Conservation (phyloP, 495 filamentous ascomycete species). For the Penicillium ochrochloron region DNA sequence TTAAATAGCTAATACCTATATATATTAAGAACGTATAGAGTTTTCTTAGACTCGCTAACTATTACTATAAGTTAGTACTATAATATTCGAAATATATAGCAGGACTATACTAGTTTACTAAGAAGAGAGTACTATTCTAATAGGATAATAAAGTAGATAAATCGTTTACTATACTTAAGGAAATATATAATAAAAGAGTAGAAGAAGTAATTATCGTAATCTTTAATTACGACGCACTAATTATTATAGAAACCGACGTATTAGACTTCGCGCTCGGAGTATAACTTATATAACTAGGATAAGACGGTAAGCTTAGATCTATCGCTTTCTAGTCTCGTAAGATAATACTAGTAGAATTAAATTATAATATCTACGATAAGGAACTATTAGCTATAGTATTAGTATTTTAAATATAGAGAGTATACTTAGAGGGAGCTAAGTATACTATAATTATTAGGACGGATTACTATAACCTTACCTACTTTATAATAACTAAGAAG, state of each 20-base stretch:
- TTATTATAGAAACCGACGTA: slow-evolving; percentile 5
- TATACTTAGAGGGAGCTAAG: slow-evolving; percentile 6
- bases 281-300: slow-evolving; percentile 6
- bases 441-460: slow-evolving; percentile 5
- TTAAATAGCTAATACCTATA: background rate
- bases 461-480: slow-evolving; percentile 7
- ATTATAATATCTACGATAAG: slow-evolving; percentile 4
- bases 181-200: slow-evolving; percentile 3
- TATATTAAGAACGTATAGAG: slow-evolving; percentile 2
- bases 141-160: background rate
- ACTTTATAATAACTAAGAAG: background rate
- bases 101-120: slow-evolving; percentile 3
- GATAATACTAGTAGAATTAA: slow-evolving; percentile 7
- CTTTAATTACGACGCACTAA: slow-evolving; percentile 1
- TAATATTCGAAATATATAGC: background rate
- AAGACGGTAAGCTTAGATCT: slow-evolving; percentile 7
- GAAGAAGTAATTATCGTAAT: background rate
- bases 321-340: slow-evolving; percentile 3
- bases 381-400: slow-evolving; percentile 13
- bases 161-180: background rate
- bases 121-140: slow-evolving; percentile 1
- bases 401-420: slow-evolving; percentile 6
- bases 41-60: slow-evolving; percentile 2
- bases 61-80: background rate
- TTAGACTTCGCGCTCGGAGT: background rate